Conservation (phyloP, 495 filamentous ascomycete species). For the Pseudoneurospora amorphoporcata region DNA sequence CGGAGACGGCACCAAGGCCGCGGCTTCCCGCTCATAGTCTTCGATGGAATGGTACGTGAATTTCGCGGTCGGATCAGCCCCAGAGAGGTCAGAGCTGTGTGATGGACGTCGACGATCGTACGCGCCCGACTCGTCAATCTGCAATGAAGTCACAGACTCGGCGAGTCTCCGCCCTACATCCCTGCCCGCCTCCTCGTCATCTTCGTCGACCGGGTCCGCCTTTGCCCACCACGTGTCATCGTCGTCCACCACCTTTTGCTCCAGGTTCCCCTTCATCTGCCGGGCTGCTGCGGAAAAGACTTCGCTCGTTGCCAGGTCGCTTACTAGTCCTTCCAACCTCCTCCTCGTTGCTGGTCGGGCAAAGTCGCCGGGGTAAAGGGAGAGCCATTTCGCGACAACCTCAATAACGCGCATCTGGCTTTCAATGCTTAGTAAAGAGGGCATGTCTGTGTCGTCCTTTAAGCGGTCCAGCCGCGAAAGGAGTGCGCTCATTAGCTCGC, state of each 20-base stretch:
- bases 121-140: constrained; percentile 28
- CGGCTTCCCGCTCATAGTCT: constrained; percentile 63
- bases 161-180: constrained; percentile 16
- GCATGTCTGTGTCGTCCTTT: constrained; percentile 48
- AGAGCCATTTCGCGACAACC: constrained; percentile 80
- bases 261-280: constrained; percentile 60
- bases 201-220: constrained; percentile 47
- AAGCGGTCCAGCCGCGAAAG: constrained; percentile 61
- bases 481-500: constrained; percentile 62
- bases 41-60: constrained; percentile 54
- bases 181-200: constrained; percentile 17
- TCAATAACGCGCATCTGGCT: constrained; percentile 75
- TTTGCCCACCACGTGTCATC: constrained; percentile 75
- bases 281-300: constrained; percentile 73
- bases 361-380: constrained; percentile 88
- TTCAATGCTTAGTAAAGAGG: constrained; percentile 57
- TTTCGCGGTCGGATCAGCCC: constrained; percentile 25
- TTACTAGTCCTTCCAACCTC: constrained; percentile 60
- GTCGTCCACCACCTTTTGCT: constrained; percentile 59
- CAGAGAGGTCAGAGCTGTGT: constrained; percentile 32
- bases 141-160: constrained; percentile 33
- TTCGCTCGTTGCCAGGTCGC: constrained; percentile 53
- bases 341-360: constrained; percentile 65
- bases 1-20: constrained; percentile 52
- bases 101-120: constrained; percentile 32